A percentile compares a stretch with the other conserved stretches of the same genome.
Evolutionary conservation across 1,284 basidiomycete species (phyloP).

Genomic region (Microbotryomycetes sp.): DNA sequence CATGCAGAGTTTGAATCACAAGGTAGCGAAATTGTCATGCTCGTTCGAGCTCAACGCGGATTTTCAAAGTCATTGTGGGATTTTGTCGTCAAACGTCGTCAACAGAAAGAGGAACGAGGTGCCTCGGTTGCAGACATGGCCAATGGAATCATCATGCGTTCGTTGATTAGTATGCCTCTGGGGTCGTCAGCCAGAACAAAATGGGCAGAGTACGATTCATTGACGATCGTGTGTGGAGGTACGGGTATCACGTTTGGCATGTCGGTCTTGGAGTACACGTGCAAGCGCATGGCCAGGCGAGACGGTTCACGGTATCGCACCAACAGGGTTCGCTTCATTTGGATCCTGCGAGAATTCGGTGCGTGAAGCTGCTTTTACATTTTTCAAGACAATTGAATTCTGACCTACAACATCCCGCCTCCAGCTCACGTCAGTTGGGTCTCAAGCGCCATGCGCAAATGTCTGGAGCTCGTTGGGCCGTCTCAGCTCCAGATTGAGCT

Average conservation of each 20-base stretch:
- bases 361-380: background rate
- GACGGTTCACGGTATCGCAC: conserved; percentile 52
- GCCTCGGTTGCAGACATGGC: conserved; percentile 7
- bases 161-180: conserved; percentile 68
- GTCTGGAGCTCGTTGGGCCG: conserved; percentile 57
- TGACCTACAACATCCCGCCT: background rate
- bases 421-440: conserved; percentile 78
- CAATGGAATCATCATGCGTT: conserved; percentile 56
- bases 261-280: conserved; percentile 64
- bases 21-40: conserved; percentile 58
- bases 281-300: conserved; percentile 55
- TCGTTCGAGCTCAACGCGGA: conserved; percentile 68
- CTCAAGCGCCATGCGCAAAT: conserved; percentile 60
- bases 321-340: conserved; percentile 66
- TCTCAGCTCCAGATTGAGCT: conserved; percentile 66
- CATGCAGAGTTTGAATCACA: conserved; percentile 5
- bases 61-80: conserved; percentile 72
- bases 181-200: conserved; percentile 62
- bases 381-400: background rate
- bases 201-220: conserved; percentile 61
- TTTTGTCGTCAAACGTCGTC: conserved; percentile 36
- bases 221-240: conserved; percentile 68
- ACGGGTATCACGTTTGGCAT: conserved; percentile 73
- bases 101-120: background rate
- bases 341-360: conserved; percentile 67